These are phyloP conservation scores for Candida pseudoviswanathii DNA, from an alignment of 1,139 yeast genomes.

Conservation along the genomic window DNA sequence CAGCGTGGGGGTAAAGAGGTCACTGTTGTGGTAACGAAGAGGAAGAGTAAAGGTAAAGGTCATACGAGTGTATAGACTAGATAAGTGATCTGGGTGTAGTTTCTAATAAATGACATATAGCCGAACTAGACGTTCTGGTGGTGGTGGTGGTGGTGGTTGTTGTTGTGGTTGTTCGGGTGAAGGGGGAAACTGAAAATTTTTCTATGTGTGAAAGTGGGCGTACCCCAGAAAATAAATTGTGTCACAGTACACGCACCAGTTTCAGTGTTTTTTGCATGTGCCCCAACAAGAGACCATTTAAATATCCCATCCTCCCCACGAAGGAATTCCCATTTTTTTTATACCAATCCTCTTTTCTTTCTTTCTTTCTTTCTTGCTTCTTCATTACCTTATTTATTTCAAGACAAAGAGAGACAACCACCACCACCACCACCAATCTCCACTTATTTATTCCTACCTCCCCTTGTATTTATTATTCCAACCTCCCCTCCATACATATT, in stretches of 20 bases:
- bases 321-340: not conserved
- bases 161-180: not conserved
- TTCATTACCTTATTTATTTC: not conserved
- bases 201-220: not conserved
- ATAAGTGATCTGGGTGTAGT: too few species aligned
- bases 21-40: too few species aligned
- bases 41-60: too few species aligned
- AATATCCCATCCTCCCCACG: not conserved
- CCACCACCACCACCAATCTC: too few species aligned
- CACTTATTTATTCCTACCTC: too few species aligned
- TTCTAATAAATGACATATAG: too few species aligned
- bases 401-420: too few species aligned
- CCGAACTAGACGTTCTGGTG: too few species aligned
- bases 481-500: not conserved
- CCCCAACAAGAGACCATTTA: not conserved
- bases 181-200: not conserved
- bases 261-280: not conserved
- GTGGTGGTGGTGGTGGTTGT: not conserved
- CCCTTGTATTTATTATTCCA: constrained; percentile 9
- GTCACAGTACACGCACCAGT: not conserved
- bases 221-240: not conserved
- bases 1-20: not conserved
- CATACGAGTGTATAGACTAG: too few species aligned
- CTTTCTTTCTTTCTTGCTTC: not conserved
- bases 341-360: not conserved